Conservation (phyloP, 73 alveolate species). For the Uronychia setigera region DNA sequence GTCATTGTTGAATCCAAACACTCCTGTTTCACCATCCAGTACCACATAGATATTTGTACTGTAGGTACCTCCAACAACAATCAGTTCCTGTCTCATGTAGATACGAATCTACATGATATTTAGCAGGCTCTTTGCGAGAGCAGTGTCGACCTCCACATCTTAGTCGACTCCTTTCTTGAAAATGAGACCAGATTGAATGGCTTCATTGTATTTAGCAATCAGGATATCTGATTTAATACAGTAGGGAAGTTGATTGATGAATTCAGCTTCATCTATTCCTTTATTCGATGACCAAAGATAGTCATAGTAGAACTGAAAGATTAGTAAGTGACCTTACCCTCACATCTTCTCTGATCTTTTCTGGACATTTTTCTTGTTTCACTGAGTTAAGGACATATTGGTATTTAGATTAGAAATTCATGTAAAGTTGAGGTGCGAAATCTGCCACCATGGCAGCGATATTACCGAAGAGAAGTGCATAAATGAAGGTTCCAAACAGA, state of each 20-base stretch:
- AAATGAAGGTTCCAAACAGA: constrained; percentile 41
- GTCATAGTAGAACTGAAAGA: constrained; percentile 41
- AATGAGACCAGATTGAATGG: constrained; percentile 38
- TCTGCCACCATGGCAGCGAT: constrained; percentile 59
- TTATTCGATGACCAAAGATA: constrained; percentile 48
- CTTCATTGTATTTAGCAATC: constrained; percentile 38
- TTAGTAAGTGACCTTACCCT: background rate
- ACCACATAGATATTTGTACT: constrained; percentile 45
- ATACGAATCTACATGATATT: constrained; percentile 30
- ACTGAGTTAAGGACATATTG: constrained; percentile 32
- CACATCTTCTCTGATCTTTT: background rate
- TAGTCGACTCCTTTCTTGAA: constrained; percentile 21
- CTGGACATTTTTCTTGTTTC: constrained; percentile 4
- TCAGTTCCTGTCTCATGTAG: constrained; percentile 48
- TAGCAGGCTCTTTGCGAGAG: constrained; percentile 46
- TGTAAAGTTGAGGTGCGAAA: constrained; percentile 26
- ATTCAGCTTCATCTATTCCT: constrained; percentile 35
- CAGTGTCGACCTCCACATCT: constrained; percentile 17
- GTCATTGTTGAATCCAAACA: constrained; percentile 49
- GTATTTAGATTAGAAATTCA: constrained; percentile 37
- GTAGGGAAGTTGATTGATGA: constrained; percentile 37
- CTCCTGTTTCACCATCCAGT: constrained; percentile 69
- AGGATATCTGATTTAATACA: constrained; percentile 32
- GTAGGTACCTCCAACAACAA: constrained; percentile 58
- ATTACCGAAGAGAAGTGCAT: constrained; percentile 65